A percentile compares a stretch with the other conserved stretches of the same genome.
Conservation (phyloP, 106 monocot genomes). For the Xerophyta viscosa region DNA sequence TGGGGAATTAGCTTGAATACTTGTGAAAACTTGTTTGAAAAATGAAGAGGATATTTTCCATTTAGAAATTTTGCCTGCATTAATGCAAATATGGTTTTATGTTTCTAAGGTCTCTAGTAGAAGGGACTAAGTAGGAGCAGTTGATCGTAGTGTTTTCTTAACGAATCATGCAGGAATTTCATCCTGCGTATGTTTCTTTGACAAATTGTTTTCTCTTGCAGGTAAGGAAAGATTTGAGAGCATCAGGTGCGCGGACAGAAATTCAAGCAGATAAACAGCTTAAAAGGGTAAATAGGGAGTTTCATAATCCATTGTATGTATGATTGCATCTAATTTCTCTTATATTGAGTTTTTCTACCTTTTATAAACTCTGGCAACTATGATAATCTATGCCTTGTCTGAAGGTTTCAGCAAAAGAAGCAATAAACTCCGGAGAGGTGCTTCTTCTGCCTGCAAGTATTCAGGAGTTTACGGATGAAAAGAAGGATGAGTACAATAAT, state of each 20-base stretch:
- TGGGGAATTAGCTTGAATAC: no score
- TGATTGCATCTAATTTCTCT: background rate
- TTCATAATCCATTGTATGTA: background rate
- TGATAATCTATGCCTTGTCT: constrained; percentile 1
- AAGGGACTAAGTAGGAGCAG: no score
- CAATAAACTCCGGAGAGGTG: constrained; percentile 59
- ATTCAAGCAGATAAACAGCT: background rate
- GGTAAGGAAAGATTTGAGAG: background rate
- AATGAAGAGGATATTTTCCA: no score
- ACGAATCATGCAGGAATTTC: no score
- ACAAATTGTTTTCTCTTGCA: no score
- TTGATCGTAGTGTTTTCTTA: no score
- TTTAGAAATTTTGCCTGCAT: no score
- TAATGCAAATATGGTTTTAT: no score
- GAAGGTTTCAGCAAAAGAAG: constrained; percentile 80
- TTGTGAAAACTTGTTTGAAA: no score
- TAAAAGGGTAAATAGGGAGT: constrained; percentile 2
- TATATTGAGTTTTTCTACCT: background rate
- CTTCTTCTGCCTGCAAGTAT: constrained; percentile 54
- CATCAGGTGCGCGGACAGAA: background rate
- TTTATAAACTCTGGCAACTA: constrained; percentile 20
- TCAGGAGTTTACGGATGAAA: constrained; percentile 22
- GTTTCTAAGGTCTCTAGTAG: no score
- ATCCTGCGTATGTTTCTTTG: no score
- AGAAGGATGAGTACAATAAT: constrained; percentile 10